These are phyloP conservation scores for Neonectria coccinea DNA, from an alignment of 2,329 filamentous ascomycete genomes.

Conservation along the genomic window DNA sequence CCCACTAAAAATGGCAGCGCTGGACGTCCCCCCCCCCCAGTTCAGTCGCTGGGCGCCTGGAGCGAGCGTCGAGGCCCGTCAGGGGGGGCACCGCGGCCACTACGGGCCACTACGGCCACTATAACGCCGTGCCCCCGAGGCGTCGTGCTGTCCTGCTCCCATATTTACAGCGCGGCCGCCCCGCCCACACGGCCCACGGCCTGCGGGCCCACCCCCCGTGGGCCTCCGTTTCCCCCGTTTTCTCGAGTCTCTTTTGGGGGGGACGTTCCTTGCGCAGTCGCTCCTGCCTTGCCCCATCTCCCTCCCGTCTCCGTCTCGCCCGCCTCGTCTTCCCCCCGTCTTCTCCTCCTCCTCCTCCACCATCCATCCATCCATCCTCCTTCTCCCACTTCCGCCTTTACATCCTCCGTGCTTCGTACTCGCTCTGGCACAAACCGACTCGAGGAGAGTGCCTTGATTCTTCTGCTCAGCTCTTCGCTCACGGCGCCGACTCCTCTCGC, in stretches of 20 bases:
- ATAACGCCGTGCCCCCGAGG: constrained; percentile 12
- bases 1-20: not conserved
- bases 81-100: constrained; percentile 19
- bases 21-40: not conserved
- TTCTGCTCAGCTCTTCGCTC: constrained; percentile 11
- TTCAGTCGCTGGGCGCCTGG: not conserved
- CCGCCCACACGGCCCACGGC: constrained; percentile 27
- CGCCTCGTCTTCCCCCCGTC: constrained; percentile 25
- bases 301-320: constrained; percentile 15
- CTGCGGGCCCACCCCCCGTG: constrained; percentile 30
- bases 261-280: constrained; percentile 1
- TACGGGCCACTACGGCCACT: constrained; percentile 21
- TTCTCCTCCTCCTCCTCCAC: constrained; percentile 17
- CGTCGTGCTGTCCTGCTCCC: constrained; percentile 12
- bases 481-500: constrained; percentile 8
- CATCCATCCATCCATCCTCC: not conserved
- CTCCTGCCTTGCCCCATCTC: constrained; percentile 10
- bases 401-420: constrained; percentile 10
- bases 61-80: not conserved
- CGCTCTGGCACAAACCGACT: not conserved
- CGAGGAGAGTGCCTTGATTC: not conserved
- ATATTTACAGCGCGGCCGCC: constrained; percentile 15
- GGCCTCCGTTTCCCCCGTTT: constrained; percentile 28
- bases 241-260: constrained; percentile 12
- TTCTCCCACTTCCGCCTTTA: not conserved